phyloP scores from a whole-genome alignment of 257 asterid species.

The Craterostigma plantagineum region DNA sequence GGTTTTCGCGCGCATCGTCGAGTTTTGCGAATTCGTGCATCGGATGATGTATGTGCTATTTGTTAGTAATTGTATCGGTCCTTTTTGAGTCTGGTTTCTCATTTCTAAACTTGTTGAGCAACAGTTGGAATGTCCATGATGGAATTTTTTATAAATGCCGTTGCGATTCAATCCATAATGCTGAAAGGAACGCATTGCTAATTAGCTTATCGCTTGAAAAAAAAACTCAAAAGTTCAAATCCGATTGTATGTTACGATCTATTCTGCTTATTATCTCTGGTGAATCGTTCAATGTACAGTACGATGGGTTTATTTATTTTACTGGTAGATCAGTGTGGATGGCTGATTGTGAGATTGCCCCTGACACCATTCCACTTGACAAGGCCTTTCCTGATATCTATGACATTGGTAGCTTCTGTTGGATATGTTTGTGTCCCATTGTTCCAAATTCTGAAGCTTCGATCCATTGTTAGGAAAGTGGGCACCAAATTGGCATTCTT shows the following conservation, averaged over 20 bases:
- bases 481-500: slow-evolving; percentile 28
- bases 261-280: too few relatives aligned
- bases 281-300: too few relatives aligned
- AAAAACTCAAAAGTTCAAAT: too few relatives aligned
- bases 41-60: slow-evolving; percentile 37
- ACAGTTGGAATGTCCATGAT: too few relatives aligned
- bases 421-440: slow-evolving; percentile 82
- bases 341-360: slow-evolving; percentile 83
- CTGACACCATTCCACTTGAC: slow-evolving; percentile 56
- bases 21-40: slow-evolving; percentile 22
- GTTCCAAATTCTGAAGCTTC: slow-evolving; percentile 41
- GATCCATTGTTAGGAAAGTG: slow-evolving; percentile 29
- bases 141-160: too few relatives aligned
- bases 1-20: slow-evolving; percentile 20
- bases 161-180: too few relatives aligned
- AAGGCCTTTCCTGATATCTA: slow-evolving; percentile 60
- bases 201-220: too few relatives aligned
- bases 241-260: too few relatives aligned
- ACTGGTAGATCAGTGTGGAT: slow-evolving; percentile 73
- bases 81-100: too few relatives aligned
- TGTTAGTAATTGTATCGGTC: not conserved
- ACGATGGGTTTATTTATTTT: slow-evolving; percentile 13
- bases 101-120: too few relatives aligned
- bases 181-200: too few relatives aligned
- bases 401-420: slow-evolving; percentile 30